Percentiles rank a stretch among this genome's conserved stretches.
Evolutionary conservation across 805 yeast genomes (phyloP).

Genomic region (Spathaspora hagerdaliae): DNA sequence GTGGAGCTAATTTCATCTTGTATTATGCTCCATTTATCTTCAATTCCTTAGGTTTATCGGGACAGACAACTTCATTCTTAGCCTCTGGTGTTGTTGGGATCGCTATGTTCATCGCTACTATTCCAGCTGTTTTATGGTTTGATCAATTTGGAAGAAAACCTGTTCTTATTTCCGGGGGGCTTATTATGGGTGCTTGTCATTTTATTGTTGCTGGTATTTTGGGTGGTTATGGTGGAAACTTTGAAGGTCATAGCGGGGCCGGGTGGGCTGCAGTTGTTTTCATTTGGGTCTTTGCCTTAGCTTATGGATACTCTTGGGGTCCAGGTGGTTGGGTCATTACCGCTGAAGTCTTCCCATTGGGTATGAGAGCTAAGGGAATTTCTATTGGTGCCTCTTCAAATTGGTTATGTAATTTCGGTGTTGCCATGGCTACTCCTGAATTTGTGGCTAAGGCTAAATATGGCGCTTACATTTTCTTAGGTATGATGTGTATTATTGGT

Average conservation of each 20-base stretch:
- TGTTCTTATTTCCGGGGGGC: slow-evolving; percentile 26
- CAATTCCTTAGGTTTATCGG: slow-evolving; percentile 21
- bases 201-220: slow-evolving; percentile 18
- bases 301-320: slow-evolving; percentile 24
- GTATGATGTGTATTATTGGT: slow-evolving; percentile 12
- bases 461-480: slow-evolving; percentile 19
- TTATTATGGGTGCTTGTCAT: slow-evolving; percentile 28
- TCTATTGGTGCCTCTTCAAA: slow-evolving; percentile 33
- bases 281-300: slow-evolving; percentile 26
- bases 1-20: slow-evolving; percentile 31
- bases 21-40: slow-evolving; percentile 33
- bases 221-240: slow-evolving; percentile 11
- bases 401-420: slow-evolving; percentile 34
- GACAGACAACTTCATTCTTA: slow-evolving; percentile 20
- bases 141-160: slow-evolving; percentile 34
- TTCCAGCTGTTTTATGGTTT: slow-evolving; percentile 30
- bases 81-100: slow-evolving; percentile 29
- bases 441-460: slow-evolving; percentile 22
- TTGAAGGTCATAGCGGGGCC: slow-evolving; percentile 10
- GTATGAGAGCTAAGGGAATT: slow-evolving; percentile 32
- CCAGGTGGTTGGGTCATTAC: slow-evolving; percentile 37
- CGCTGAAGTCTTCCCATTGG: slow-evolving; percentile 33
- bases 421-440: slow-evolving; percentile 34
- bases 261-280: slow-evolving; percentile 34
- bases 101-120: slow-evolving; percentile 26